These are phyloP conservation scores for Penicillium sp. DNA, from an alignment of 2,329 filamentous ascomycete genomes.

Conservation along the genomic window DNA sequence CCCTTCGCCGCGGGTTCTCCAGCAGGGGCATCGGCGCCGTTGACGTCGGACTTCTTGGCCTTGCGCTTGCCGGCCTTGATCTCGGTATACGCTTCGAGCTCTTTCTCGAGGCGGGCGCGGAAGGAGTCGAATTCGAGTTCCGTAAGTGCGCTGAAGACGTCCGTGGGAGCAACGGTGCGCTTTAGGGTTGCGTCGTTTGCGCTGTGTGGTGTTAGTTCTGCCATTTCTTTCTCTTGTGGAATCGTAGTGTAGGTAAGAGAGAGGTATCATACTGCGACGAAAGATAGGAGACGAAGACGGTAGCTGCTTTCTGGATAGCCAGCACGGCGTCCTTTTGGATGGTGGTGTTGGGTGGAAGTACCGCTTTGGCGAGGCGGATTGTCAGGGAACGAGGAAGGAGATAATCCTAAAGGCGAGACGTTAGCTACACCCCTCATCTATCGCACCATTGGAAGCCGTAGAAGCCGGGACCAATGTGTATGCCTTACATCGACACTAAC, in stretches of 20 bases:
- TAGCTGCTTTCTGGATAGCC: conserved; percentile 64
- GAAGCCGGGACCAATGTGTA: background rate
- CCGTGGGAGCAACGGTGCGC: conserved; percentile 60
- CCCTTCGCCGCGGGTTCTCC: background rate
- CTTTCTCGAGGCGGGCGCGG: conserved; percentile 56
- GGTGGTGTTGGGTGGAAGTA: conserved; percentile 62
- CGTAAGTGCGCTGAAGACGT: conserved; percentile 59
- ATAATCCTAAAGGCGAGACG: conserved; percentile 51
- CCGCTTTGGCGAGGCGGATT: conserved; percentile 61
- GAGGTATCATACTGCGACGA: conserved; percentile 52
- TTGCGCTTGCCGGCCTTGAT: conserved; percentile 43
- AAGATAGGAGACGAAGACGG: conserved; percentile 65
- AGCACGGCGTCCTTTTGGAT: conserved; percentile 65
- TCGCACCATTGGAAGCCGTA: background rate
- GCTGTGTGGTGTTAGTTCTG: conserved; percentile 32
- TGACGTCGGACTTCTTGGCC: conserved; percentile 48
- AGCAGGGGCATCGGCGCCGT: conserved; percentile 29
- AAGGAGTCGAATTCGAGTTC: conserved; percentile 63
- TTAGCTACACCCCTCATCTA: background rate
- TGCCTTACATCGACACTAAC: conserved; percentile 41
- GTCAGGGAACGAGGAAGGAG: conserved; percentile 63
- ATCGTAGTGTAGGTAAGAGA: background rate
- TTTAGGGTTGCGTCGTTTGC: conserved; percentile 62
- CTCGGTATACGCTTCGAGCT: conserved; percentile 52
- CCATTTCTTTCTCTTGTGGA: background rate